These are phyloP conservation scores for Funneliformis geosporum DNA, from an alignment of 192 early-diverging fungal genomes.

Conservation along the genomic window DNA sequence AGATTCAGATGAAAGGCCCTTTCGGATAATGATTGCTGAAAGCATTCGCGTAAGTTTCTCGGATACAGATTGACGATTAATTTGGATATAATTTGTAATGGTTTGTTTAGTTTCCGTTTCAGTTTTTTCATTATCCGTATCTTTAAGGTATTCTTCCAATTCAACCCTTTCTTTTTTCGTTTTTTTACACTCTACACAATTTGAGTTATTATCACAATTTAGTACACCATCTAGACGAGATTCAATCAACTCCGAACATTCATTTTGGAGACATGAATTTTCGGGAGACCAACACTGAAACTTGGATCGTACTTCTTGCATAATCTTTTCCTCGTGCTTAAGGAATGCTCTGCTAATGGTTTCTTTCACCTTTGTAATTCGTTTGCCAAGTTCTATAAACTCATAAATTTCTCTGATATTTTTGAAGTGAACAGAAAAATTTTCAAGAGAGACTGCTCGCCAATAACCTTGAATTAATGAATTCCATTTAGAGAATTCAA, in stretches of 20 bases:
- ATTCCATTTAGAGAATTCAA: background rate
- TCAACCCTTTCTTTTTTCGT: background rate
- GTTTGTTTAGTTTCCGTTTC: slow-evolving; percentile 3
- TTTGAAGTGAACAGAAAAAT: background rate
- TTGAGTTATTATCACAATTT: background rate
- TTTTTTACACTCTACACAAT: background rate
- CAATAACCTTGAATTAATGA: background rate
- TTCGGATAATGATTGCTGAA: background rate
- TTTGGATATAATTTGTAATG: slow-evolving; percentile 15
- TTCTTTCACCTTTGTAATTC: slow-evolving; percentile 28
- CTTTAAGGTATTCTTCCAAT: background rate
- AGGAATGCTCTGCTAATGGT: background rate
- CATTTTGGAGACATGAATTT: background rate
- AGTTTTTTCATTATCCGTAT: background rate
- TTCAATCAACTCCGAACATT: background rate
- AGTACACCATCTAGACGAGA: background rate
- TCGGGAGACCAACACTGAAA: background rate
- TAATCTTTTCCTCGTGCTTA: background rate
- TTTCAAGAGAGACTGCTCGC: background rate
- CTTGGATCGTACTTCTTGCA: background rate
- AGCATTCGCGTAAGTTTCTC: slow-evolving; percentile 23
- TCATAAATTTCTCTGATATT: slow-evolving; percentile 28
- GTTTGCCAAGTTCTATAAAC: slow-evolving; percentile 24
- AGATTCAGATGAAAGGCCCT: slow-evolving; percentile 20
- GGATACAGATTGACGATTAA: background rate